Base-by-base conservation (phyloP, 2,329 filamentous ascomycete genomes). In the Arthrobotrys musiformis region DNA sequence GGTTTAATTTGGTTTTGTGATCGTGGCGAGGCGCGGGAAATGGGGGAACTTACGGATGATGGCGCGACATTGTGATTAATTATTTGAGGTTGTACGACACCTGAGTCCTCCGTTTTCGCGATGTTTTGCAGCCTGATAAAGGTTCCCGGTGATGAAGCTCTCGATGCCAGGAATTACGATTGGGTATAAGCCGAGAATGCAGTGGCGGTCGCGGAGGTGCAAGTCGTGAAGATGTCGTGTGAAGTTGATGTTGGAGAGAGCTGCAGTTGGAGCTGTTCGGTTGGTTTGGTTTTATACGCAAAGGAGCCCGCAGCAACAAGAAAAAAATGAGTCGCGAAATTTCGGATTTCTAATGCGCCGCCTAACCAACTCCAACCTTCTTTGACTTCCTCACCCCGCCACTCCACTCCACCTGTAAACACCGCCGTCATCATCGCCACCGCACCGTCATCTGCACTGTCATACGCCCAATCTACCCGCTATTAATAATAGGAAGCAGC, bases 41-140 rank as follows among this genome's bases (percentile, higher is more conserved):
- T 15, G n/a, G 61, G 33, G 17, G 35, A 60, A 86, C 89, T 87
- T 87, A 92, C 91, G 94, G 94, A 84, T 97, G 93, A 88, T 97
- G 93, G 86, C 93, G 93, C 83, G 93, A 97, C 93, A 96, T 96
- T 83, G 37, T 87, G 82, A 50, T 17, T 28, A 40, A 37, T n/a
- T n/a, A n/a, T n/a, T n/a, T n/a, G 40, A 24, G 6, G n/a, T 17
- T 17, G 40, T 17, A 9, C n/a, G n/a, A n/a, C n/a, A n/a, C n/a
- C n/a, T n/a, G n/a, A n/a, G n/a, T n/a, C n/a, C n/a, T n/a, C n/a
- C 22, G 30, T 30, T 22, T 22, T 22, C 17, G 28, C 7, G 44
- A 48, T 24, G 19, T 22, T 46, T n/a, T n/a, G n/a, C n/a, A n/a
- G n/a, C n/a, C n/a, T n/a, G n/a, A n/a, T n/a, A n/a, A n/a, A n/a